Conservation (phyloP, 192 early-diverging fungal species). For the Backusella luteola region DNA sequence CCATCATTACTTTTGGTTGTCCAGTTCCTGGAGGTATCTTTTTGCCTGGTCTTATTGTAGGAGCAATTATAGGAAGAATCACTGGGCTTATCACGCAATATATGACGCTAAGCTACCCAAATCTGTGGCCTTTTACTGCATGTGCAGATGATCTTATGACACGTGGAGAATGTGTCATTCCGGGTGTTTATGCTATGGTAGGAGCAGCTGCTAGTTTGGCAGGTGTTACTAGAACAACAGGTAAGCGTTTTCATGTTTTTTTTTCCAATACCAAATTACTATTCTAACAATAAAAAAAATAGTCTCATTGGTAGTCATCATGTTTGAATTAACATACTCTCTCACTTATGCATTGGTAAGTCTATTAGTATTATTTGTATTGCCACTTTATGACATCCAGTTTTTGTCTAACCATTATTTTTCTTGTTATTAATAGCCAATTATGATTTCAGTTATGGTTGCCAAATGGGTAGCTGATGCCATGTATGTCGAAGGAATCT, state of each 20-base stretch:
- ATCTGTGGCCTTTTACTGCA: constrained; percentile 66
- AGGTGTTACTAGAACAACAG: constrained; percentile 86
- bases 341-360: constrained; percentile 77
- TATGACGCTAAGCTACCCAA: constrained; percentile 55
- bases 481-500: constrained; percentile 62
- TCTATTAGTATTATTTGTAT: not conserved
- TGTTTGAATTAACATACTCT: constrained; percentile 98
- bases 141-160: constrained; percentile 70
- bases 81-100: constrained; percentile 81
- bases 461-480: constrained; percentile 78
- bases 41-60: constrained; percentile 94
- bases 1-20: constrained; percentile 70
- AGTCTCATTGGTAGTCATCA: constrained; percentile 90
- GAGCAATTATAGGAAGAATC: constrained; percentile 87
- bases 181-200: constrained; percentile 92
- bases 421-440: constrained; percentile 22
- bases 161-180: constrained; percentile 74
- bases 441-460: constrained; percentile 37
- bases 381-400: not conserved
- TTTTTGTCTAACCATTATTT: constrained; percentile 4
- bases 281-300: not conserved
- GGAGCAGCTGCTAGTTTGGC: constrained; percentile 89
- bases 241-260: constrained; percentile 9
- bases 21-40: constrained; percentile 87
- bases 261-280: not conserved